Evolutionary conservation across 495 filamentous ascomycete species (phyloP).

Genomic region (Hamigera avellanea): DNA sequence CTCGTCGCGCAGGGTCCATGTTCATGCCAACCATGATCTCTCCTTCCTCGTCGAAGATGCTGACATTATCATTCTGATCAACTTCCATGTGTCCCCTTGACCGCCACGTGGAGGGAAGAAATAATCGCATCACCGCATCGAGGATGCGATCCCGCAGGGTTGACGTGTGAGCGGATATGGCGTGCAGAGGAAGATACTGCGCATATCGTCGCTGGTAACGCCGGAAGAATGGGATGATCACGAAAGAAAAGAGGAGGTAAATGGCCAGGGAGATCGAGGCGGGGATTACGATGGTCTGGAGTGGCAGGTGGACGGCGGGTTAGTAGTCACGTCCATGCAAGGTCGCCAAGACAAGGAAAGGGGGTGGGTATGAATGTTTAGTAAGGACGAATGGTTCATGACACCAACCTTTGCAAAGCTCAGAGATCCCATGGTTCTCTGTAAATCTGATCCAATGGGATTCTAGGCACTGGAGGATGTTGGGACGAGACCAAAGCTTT

Average conservation of each 20-base stretch:
- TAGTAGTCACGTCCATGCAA: slow-evolving; percentile 2
- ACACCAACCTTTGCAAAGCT: slow-evolving; percentile 22
- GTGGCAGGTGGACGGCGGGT: slow-evolving; percentile 7
- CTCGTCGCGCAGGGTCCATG: slow-evolving; percentile 35
- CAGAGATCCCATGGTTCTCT: slow-evolving; percentile 18
- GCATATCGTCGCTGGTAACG: slow-evolving; percentile 63
- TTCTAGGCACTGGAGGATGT: no score
- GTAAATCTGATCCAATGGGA: background rate
- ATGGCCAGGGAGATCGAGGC: slow-evolving; percentile 64
- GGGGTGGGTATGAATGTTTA: background rate
- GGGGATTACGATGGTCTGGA: slow-evolving; percentile 66
- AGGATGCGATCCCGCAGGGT: slow-evolving; percentile 52
- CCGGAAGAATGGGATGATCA: slow-evolving; percentile 64
- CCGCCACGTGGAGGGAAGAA: slow-evolving; percentile 47
- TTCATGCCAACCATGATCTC: slow-evolving; percentile 52
- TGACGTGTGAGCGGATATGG: slow-evolving; percentile 47
- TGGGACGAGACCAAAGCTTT: no score
- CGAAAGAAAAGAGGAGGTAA: slow-evolving; percentile 59
- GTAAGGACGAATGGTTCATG: background rate
- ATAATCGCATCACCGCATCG: slow-evolving; percentile 38
- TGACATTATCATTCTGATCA: slow-evolving; percentile 49
- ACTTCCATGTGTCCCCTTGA: slow-evolving; percentile 28
- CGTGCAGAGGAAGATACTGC: slow-evolving; percentile 56
- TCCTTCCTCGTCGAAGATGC: slow-evolving; percentile 57
- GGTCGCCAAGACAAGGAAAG: background rate